Conservation (phyloP, 2,329 filamentous ascomycete genomes). For the Reticulascus tulasneorum region DNA sequence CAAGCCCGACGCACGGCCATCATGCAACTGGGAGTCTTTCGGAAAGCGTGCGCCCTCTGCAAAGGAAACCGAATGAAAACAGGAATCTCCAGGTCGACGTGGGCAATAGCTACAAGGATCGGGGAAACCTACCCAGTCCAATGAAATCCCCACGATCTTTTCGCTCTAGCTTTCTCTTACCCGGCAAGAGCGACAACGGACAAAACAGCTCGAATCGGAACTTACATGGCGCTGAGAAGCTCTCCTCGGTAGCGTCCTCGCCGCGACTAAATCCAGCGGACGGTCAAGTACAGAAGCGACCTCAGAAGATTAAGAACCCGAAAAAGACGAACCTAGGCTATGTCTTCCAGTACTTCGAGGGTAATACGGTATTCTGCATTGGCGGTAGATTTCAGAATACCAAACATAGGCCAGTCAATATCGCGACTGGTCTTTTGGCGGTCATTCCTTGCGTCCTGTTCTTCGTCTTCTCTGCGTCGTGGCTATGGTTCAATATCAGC, state of each 20-base stretch:
- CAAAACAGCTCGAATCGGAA: conserved; percentile 50
- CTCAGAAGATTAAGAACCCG: conserved; percentile 8
- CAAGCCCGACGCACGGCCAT: conserved; percentile 64
- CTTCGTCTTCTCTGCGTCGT: conserved; percentile 79
- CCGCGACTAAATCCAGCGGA: conserved; percentile 57
- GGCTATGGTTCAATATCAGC: conserved; percentile 81
- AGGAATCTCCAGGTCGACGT: conserved; percentile 54
- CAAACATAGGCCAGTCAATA: conserved; percentile 79
- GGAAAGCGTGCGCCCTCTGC: conserved; percentile 76
- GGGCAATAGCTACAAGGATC: conserved; percentile 53
- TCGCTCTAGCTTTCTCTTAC: conserved; percentile 68
- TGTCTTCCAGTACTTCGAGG: conserved; percentile 73
- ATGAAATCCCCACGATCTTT: conserved; percentile 73
- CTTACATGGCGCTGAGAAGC: conserved; percentile 69
- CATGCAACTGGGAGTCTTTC: conserved; percentile 58
- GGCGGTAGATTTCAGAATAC: conserved; percentile 87
- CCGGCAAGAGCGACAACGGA: conserved; percentile 49
- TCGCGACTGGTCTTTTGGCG: conserved; percentile 79
- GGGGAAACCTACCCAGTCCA: conserved; percentile 52
- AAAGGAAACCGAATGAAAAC: conserved; percentile 36
- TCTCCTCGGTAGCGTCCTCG: conserved; percentile 77
- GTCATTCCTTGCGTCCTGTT: conserved; percentile 77
- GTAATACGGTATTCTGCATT: conserved; percentile 86
- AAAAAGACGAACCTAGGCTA: conserved; percentile 41
- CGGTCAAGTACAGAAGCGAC: conserved; percentile 14